These are phyloP conservation scores for Coemansia sp. DNA, from an alignment of 192 early-diverging fungal species.

Conservation along the genomic window DNA sequence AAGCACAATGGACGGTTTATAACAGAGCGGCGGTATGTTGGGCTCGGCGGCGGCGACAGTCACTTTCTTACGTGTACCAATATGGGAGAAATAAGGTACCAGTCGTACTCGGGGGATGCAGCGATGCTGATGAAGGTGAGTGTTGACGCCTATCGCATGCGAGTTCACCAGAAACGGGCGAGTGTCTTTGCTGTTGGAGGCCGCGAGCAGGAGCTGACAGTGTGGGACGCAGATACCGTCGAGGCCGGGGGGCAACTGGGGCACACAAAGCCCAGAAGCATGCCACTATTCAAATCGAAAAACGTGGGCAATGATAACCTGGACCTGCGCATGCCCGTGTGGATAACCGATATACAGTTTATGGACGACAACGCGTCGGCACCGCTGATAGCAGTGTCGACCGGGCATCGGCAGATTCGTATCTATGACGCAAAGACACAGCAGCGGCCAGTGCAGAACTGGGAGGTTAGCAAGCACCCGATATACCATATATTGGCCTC, in stretches of 20 bases:
- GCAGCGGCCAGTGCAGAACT: conserved; percentile 67
- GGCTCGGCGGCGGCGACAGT: conserved; percentile 14
- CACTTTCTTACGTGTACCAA: conserved; percentile 40
- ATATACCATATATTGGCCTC: conserved; percentile 55
- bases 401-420: conserved; percentile 75
- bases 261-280: conserved; percentile 22
- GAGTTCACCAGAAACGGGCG: conserved; percentile 61
- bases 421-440: conserved; percentile 77
- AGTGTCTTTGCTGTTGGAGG: conserved; percentile 81
- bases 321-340: conserved; percentile 80
- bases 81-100: conserved; percentile 44
- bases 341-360: conserved; percentile 84
- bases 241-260: conserved; percentile 7
- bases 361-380: conserved; percentile 47
- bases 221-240: conserved; percentile 59
- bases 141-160: conserved; percentile 65
- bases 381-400: conserved; percentile 61
- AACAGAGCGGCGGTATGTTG: conserved; percentile 22
- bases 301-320: conserved; percentile 82
- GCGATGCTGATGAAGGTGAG: conserved; percentile 36
- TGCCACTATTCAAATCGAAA: conserved; percentile 74
- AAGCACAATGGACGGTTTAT: conserved; percentile 32
- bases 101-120: conserved; percentile 14
- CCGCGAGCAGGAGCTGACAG: conserved; percentile 76
- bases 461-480: conserved; percentile 68